phyloP scores from a whole-genome alignment of 495 filamentous ascomycete genomes.

The Hypoxylon perforatum region DNA sequence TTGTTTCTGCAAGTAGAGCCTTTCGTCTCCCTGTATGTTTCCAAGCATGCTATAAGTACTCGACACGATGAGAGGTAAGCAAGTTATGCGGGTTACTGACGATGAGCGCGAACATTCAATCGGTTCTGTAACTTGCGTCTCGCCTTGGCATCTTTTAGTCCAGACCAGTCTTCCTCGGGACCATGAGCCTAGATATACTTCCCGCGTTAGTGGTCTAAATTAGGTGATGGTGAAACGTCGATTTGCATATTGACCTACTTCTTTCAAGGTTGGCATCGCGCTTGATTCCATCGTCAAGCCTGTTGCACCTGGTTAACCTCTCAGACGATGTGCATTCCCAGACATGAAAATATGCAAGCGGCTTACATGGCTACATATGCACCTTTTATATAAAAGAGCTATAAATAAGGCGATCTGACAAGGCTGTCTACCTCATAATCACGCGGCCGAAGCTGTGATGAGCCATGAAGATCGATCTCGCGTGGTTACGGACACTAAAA shows the following conservation, averaged over 20 bases:
- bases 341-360: background rate
- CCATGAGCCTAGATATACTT: slow-evolving; percentile 26
- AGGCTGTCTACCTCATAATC: too few relatives aligned
- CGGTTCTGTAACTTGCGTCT: slow-evolving; percentile 48
- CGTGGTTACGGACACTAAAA: background rate
- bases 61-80: background rate
- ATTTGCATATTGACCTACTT: slow-evolving; percentile 17
- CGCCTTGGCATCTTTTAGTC: slow-evolving; percentile 36
- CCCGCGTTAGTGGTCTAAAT: background rate
- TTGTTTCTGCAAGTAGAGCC: background rate
- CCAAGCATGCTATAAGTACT: slow-evolving; percentile 5
- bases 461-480: slow-evolving; percentile 1
- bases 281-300: background rate
- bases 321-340: background rate
- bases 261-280: slow-evolving; percentile 20
- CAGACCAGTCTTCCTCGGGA: slow-evolving; percentile 48
- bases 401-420: too few relatives aligned
- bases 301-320: background rate
- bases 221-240: background rate
- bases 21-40: slow-evolving; percentile 26
- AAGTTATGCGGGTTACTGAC: slow-evolving; percentile 23
- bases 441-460: too few relatives aligned
- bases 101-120: slow-evolving; percentile 43
- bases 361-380: too few relatives aligned
- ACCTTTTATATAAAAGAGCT: too few relatives aligned